Evolutionary conservation across 1,139 yeast genomes (phyloP).

Genomic region (Schwanniomyces etchellsii): DNA sequence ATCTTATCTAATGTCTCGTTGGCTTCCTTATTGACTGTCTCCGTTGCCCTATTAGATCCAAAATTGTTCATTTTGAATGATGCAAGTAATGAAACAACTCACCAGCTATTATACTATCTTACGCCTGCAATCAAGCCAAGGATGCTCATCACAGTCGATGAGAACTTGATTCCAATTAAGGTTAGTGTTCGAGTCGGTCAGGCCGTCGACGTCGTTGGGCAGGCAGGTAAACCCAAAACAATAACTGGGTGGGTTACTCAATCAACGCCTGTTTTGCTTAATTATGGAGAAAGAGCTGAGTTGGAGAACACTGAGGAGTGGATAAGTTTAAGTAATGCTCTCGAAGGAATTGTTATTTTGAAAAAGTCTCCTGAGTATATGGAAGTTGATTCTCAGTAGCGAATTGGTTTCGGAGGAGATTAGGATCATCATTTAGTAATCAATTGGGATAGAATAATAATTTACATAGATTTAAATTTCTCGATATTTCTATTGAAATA

Average conservation of each 20-base stretch:
- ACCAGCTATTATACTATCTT: constrained; percentile 73
- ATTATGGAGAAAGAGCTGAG: constrained; percentile 95
- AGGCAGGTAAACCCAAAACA: constrained; percentile 97
- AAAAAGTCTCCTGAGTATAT: constrained; percentile 85
- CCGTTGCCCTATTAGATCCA: constrained; percentile 84
- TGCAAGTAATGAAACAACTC: constrained; percentile 55
- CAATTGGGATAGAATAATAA: neutral
- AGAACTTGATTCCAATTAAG: constrained; percentile 78
- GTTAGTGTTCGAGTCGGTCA: constrained; percentile 98
- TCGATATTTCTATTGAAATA: too few species aligned
- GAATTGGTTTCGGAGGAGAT: too few species aligned
- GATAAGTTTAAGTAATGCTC: constrained; percentile 69
- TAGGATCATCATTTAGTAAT: neutral
- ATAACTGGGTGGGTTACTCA: constrained; percentile 99
- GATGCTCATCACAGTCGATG: constrained; percentile 89
- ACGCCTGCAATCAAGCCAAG: constrained; percentile 91
- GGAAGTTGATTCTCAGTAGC: constrained; percentile 50
- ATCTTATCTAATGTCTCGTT: constrained; percentile 83
- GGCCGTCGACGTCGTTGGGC: constrained; percentile 98
- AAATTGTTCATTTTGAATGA: constrained; percentile 55
- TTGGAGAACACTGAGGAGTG: constrained; percentile 87
- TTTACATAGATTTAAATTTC: neutral
- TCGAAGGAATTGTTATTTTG: constrained; percentile 91
- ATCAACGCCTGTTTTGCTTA: constrained; percentile 90
- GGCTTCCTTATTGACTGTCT: constrained; percentile 82